Conservation (phyloP, 768 basidiomycete species). For the Boletellus emodensis region DNA sequence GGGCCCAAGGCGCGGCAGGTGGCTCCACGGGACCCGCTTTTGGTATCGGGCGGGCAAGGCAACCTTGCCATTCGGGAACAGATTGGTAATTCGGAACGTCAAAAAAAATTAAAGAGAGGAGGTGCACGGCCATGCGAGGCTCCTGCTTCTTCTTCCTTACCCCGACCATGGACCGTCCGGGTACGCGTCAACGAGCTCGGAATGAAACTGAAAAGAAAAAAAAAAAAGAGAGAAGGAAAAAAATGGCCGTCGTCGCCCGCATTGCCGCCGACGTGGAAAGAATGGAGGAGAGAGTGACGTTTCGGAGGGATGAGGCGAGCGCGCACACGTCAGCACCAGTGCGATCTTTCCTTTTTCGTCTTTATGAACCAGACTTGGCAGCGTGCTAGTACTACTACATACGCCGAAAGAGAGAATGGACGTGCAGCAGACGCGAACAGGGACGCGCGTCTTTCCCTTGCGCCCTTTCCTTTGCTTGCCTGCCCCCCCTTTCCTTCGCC, state of each 20-base stretch:
- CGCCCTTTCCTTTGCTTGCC: too few relatives aligned
- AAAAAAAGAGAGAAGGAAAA: neutral
- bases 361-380: too few relatives aligned
- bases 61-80: too few relatives aligned
- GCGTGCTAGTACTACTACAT: too few relatives aligned
- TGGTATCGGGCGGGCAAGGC: neutral
- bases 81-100: slow-evolving; percentile 15
- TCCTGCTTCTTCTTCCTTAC: too few relatives aligned
- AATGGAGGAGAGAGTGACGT: neutral
- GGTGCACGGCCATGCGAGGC: too few relatives aligned
- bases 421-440: neutral
- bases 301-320: slow-evolving; percentile 1
- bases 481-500: too few relatives aligned
- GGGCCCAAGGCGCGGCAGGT: neutral
- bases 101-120: neutral
- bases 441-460: neutral
- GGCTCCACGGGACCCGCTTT: neutral
- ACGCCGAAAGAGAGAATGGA: too few relatives aligned
- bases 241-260: slow-evolving; percentile 5
- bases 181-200: too few relatives aligned
- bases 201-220: neutral
- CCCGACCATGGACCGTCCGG: too few relatives aligned
- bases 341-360: too few relatives aligned
- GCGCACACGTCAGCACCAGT: neutral
- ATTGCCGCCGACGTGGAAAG: slow-evolving; percentile 3